Conservation (phyloP, 192 early-diverging fungal genomes). For the Phlyctochytrium planicorne region DNA sequence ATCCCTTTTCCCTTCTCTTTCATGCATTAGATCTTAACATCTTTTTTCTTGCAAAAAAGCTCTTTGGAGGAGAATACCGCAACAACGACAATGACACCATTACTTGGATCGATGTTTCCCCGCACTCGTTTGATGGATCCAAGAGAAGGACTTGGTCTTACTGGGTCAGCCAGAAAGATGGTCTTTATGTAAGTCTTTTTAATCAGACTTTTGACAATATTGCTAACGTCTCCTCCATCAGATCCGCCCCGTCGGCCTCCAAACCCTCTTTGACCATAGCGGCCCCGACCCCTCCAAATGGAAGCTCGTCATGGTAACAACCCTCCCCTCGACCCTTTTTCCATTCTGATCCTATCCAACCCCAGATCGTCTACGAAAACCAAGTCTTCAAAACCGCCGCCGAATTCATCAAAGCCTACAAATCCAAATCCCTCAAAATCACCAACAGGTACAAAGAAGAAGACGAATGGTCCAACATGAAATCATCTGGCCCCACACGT, state of each 20-base stretch:
- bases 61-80: not conserved
- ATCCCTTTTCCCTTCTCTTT: not conserved
- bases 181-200: no score
- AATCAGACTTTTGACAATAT: no score
- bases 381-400: not conserved
- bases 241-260: slow-evolving; percentile 1
- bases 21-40: not conserved
- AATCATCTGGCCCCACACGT: not conserved
- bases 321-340: no score
- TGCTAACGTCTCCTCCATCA: no score
- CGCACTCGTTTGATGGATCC: no score
- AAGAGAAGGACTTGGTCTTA: no score
- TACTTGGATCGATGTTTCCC: not conserved
- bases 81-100: not conserved
- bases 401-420: not conserved
- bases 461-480: not conserved
- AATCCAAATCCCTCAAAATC: not conserved
- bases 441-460: not conserved
- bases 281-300: not conserved
- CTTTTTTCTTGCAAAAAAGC: not conserved
- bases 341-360: no score
- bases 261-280: not conserved
- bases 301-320: not conserved
- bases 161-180: no score
- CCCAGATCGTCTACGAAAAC: not conserved